phyloP scores from a whole-genome alignment of 331 rosid genomes.

The Rhamnella rubrinervis region DNA sequence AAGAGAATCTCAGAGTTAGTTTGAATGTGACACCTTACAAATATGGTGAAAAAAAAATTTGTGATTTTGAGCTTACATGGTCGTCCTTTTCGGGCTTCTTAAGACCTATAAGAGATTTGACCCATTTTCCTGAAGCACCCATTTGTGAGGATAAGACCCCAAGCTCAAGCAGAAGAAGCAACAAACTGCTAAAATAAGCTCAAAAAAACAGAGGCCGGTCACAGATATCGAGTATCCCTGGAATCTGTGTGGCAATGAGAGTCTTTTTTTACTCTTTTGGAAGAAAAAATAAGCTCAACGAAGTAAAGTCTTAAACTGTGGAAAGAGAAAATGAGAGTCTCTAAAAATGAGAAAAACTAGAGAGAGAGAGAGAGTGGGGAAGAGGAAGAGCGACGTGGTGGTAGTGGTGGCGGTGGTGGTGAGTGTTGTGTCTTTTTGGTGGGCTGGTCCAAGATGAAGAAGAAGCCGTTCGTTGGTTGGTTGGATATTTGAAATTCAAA shows the following conservation, averaged over 20 bases:
- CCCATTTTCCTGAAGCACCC: slow-evolving; percentile 98
- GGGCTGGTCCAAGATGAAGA: background rate
- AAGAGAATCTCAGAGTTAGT: background rate
- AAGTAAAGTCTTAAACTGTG: background rate
- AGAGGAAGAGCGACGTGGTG: slow-evolving; percentile 18
- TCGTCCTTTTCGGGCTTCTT: slow-evolving; percentile 76
- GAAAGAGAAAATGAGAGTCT: background rate
- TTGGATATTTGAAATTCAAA: slow-evolving; percentile 80
- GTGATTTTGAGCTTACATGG: slow-evolving; percentile 38
- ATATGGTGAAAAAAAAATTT: background rate
- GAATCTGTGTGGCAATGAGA: background rate
- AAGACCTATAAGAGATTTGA: slow-evolving; percentile 65
- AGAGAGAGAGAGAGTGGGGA: slow-evolving; percentile 13
- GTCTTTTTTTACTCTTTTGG: background rate
- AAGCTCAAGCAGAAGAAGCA: slow-evolving; percentile 5
- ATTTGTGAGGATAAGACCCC: slow-evolving; percentile 24
- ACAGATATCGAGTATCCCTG: too few relatives aligned
- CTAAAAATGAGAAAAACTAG: background rate
- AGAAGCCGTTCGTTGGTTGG: slow-evolving; percentile 1
- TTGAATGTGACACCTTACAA: background rate
- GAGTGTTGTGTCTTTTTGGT: background rate
- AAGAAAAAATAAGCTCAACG: background rate
- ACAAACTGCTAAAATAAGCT: background rate
- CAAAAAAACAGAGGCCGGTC: too few relatives aligned
- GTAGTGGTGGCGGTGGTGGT: slow-evolving; percentile 18